phyloP scores from a whole-genome alignment of 2,329 filamentous ascomycete genomes.

The Neopestalotiopsis sp. region DNA sequence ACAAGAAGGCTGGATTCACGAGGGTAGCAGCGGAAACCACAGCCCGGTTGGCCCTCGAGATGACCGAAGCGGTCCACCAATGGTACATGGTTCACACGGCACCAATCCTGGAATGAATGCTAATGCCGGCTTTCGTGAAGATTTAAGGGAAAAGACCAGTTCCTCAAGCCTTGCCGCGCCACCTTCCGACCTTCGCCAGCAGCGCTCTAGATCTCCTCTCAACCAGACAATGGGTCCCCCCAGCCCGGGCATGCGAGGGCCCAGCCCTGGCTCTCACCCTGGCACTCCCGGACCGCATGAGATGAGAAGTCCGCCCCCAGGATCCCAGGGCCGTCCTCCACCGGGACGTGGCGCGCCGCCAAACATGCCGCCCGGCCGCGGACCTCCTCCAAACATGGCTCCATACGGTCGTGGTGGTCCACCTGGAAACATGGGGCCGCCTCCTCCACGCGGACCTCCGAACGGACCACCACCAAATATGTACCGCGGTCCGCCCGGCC shows the following conservation, averaged over 20 bases:
- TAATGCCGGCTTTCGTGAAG: slow-evolving; percentile 62
- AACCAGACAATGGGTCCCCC: slow-evolving; percentile 36
- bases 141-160: slow-evolving; percentile 45
- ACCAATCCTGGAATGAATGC: slow-evolving; percentile 56
- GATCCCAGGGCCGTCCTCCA: slow-evolving; percentile 29
- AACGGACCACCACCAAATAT: slow-evolving; percentile 33
- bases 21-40: slow-evolving; percentile 37
- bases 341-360: slow-evolving; percentile 26
- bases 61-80: slow-evolving; percentile 46
- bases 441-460: slow-evolving; percentile 30
- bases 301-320: slow-evolving; percentile 31
- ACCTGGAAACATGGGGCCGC: slow-evolving; percentile 31
- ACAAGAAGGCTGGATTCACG: slow-evolving; percentile 34
- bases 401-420: slow-evolving; percentile 9
- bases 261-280: slow-evolving; percentile 34
- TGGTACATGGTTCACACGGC: slow-evolving; percentile 56
- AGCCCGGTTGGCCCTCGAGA: slow-evolving; percentile 36
- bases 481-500: slow-evolving; percentile 28
- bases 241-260: slow-evolving; percentile 37
- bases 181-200: slow-evolving; percentile 43
- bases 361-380: slow-evolving; percentile 14
- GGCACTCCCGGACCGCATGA: slow-evolving; percentile 20
- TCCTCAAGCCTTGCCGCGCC: slow-evolving; percentile 47
- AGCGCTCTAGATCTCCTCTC: slow-evolving; percentile 52
- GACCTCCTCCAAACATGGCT: slow-evolving; percentile 10